Base-by-base conservation (phyloP, 148 eudicot genomes). In the Arctostaphylos glauca region DNA sequence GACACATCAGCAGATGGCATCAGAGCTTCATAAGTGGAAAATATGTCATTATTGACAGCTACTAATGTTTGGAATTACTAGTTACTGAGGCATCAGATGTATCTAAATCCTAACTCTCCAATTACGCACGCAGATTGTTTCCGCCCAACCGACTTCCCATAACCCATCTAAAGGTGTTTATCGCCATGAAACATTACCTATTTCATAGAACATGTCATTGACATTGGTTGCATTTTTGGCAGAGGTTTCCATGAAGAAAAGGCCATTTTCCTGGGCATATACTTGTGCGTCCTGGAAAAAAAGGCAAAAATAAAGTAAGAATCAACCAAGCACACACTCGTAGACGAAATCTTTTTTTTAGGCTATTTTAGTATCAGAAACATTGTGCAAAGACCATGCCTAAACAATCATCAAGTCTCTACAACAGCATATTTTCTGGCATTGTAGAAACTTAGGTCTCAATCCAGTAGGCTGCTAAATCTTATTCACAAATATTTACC, bases 181-280 rank as follows among this genome's bases (percentile, higher is more conserved):
- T 25, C 44, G 9, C 14, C 3, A 4, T 19, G 15, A 73, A 62
- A 66, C 74, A 74, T n/a, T 67, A 88, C 90, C 90, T 81, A 88
- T 86, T 74, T 88, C 90, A 64, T 86, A 80, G 47, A 88, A 88
- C 9, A 88, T 64, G 12, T 88, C 90, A 56, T 88, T 88, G 67
- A 88, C 90, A 54, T 88, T 88, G 55, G 83, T 79, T 81, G 90
- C 90, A 23, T 85, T 64, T 84, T 88, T 88, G 50, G 90, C 90
- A 75, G 90, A 88, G 74, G 90, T 88, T 84, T 88, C 90, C 90
- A 88, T 67, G 81, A 86, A 88, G 86, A 88, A 88, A 54, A 88
- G 90, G n/a, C 86, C 90, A 84, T 88, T 88, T 76, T 88, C 86
- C 55, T 82, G 81, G 13, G 90, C 90, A 86, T 88, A 88, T 19